phyloP scores from a whole-genome alignment of 23 red algal species.

The Chondrus crispus region DNA sequence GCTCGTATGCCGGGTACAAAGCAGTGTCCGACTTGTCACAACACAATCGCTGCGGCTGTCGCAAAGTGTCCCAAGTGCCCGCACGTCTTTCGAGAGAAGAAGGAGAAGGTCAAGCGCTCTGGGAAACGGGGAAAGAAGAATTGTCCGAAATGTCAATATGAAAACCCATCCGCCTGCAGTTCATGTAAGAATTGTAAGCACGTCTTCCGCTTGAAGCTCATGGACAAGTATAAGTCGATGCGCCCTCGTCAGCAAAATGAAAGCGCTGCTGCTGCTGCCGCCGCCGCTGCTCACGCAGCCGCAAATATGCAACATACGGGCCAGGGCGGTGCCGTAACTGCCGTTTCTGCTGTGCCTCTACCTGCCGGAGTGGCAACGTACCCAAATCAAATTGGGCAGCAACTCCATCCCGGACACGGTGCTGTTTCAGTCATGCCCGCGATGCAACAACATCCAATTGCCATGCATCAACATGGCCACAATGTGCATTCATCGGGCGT shows the following conservation, averaged over 20 bases:
- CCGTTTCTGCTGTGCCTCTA: constrained; percentile 38
- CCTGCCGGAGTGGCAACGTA: constrained; percentile 39
- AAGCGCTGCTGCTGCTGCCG: constrained; percentile 7
- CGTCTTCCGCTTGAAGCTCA: constrained; percentile 60
- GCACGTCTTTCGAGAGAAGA: constrained; percentile 76
- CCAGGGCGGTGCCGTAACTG: neutral
- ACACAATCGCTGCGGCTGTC: constrained; percentile 57
- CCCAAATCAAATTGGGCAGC: neutral
- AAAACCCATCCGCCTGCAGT: constrained; percentile 65
- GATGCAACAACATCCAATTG: neutral
- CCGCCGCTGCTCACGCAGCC: neutral
- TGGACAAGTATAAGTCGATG: constrained; percentile 65
- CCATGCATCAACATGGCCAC: constrained; percentile 10
- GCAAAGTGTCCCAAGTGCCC: constrained; percentile 46
- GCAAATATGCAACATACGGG: neutral
- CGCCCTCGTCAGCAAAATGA: neutral
- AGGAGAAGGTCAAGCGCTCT: constrained; percentile 68
- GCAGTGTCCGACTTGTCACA: constrained; percentile 49
- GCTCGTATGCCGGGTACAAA: constrained; percentile 59
- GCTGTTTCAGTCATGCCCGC: constrained; percentile 20
- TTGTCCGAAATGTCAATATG: constrained; percentile 67
- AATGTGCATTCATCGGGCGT: constrained; percentile 23
- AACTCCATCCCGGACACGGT: neutral
- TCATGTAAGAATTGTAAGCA: constrained; percentile 65
- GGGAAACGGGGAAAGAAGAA: constrained; percentile 78